Evolutionary conservation across 768 basidiomycete species (phyloP).

Genomic region (Postia placenta): DNA sequence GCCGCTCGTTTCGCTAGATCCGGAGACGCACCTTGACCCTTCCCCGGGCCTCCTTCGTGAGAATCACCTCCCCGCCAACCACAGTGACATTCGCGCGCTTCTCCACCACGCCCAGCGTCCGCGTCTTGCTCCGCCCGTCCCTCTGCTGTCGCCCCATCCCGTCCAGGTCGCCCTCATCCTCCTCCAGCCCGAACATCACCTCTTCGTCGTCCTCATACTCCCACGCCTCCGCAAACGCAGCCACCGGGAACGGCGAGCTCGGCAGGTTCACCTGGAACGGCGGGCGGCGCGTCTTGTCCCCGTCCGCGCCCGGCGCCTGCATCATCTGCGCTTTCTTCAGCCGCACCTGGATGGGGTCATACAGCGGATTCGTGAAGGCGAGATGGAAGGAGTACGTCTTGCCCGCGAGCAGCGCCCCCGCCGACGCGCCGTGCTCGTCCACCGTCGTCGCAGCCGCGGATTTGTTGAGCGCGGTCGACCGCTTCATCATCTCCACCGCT

Average conservation of each 20-base stretch:
- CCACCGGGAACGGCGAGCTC: constrained; percentile 69
- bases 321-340: constrained; percentile 66
- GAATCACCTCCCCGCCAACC: constrained; percentile 83
- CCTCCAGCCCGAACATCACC: constrained; percentile 62
- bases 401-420: constrained; percentile 56
- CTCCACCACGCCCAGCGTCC: constrained; percentile 79
- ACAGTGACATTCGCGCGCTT: constrained; percentile 85
- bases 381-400: constrained; percentile 85
- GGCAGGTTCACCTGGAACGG: constrained; percentile 82
- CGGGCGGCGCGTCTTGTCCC: constrained; percentile 56
- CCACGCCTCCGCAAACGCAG: constrained; percentile 95
- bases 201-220: constrained; percentile 92
- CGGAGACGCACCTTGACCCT: constrained; percentile 61
- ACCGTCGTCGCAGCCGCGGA: constrained; percentile 13
- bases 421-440: constrained; percentile 23
- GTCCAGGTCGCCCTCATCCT: constrained; percentile 30
- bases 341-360: constrained; percentile 92
- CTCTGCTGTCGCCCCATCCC: constrained; percentile 36
- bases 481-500: constrained; percentile 29
- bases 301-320: constrained; percentile 34
- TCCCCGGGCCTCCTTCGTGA: constrained; percentile 74
- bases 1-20: neutral
- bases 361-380: constrained; percentile 89
- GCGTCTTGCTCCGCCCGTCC: constrained; percentile 38
- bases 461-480: constrained; percentile 35